Base-by-base conservation (phyloP, 306 rosid species). In the Hylodesmum podocarpum region DNA sequence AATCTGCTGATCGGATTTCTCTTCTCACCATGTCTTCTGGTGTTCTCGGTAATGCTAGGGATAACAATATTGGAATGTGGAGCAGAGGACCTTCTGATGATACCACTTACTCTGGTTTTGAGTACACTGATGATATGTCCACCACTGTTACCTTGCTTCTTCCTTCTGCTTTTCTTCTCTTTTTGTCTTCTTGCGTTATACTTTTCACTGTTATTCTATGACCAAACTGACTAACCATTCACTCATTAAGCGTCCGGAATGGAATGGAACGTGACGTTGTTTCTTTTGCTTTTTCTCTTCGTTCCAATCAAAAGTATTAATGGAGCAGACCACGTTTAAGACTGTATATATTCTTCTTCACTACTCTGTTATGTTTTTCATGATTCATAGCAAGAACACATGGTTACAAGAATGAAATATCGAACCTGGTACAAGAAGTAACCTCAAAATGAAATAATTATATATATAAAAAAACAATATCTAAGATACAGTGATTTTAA, bases 1-100 rank as follows among this genome's bases (percentile, higher is more conserved):
- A 89, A 68, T 89, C 97, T 2, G 98, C 84, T 1, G 90, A 88
- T 29, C 88, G 91, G 0, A 88, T 94, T 44, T 81, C 88, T 73
- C 84, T 80, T 59, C 95, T 94, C 43, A 85, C 91, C 43, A 77
- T 89, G 88, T 84, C 86, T 10, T 84, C 98, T 1, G 98, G 98
- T 2, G 93, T 90, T 24, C 97, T 94, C 0, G 97, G 98, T 5
- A 72, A 51, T 82, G 90, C 96, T 81, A 89, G 86, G 74, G 86
- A 82, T 43, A 85, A 85, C 63, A 82, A 65, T 28, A 15, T 85
- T 18, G 88, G 88, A 4, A 85, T 85, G 88, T 85, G 84, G 88
- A 82, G 80, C 34, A 70, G 77, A 58, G 86, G 88, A 62, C 75
- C 86, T 14, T 36, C 46, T 14, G 50, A 71, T 21, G 73, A 14